Percentiles rank a stretch among this genome's conserved stretches.
phyloP scores from a whole-genome alignment of 148 eudicot genomes.

The Pouteria glomerata region DNA sequence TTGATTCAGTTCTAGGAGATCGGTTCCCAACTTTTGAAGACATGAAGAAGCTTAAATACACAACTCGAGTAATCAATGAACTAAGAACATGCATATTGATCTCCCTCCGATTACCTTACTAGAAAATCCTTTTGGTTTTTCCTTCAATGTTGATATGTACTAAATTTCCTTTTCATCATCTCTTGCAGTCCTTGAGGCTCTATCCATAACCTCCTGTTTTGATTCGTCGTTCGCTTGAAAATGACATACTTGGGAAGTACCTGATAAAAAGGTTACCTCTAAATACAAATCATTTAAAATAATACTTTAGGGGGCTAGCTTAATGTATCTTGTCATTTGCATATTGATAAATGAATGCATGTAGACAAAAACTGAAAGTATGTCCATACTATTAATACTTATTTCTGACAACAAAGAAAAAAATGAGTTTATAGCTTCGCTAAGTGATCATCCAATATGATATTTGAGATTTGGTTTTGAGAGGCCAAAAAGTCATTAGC shows the following conservation, averaged over 20 bases:
- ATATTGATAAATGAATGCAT: not conserved
- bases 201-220: slow-evolving; percentile 97
- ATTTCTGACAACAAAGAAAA: not conserved
- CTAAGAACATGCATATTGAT: slow-evolving; percentile 35
- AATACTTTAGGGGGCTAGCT: too few species aligned
- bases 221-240: slow-evolving; percentile 84
- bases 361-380: not conserved
- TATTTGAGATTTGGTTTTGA: too few species aligned
- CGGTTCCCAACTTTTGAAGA: slow-evolving; percentile 85
- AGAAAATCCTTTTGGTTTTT: not conserved
- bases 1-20: slow-evolving; percentile 92
- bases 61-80: slow-evolving; percentile 92
- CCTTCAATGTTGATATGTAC: not conserved
- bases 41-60: slow-evolving; percentile 89
- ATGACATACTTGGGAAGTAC: slow-evolving; percentile 79
- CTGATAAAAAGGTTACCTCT: slow-evolving; percentile 75
- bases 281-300: not conserved
- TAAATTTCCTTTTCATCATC: not conserved
- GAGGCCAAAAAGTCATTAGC: too few species aligned
- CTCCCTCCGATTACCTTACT: not conserved
- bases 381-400: too few species aligned
- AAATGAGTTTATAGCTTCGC: too few species aligned
- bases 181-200: slow-evolving; percentile 84
- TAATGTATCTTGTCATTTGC: too few species aligned
- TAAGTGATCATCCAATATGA: too few species aligned